A percentile compares a stretch with the other conserved stretches of the same genome.
Evolutionary conservation across 768 basidiomycete species (phyloP).

Genomic region (Hygrophorus russula): DNA sequence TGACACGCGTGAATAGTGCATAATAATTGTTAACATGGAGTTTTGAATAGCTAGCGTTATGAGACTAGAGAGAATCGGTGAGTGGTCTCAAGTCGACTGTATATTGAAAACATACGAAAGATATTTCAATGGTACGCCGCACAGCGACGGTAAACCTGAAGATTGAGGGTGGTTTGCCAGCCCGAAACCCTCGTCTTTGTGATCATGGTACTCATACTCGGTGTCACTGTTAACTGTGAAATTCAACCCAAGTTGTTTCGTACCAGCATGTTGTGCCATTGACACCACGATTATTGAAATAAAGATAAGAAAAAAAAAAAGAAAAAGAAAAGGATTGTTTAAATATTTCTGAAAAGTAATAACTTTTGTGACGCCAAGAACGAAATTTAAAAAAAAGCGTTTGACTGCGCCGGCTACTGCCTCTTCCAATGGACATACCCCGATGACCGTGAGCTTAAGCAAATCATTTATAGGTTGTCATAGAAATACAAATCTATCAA

Average conservation of each 20-base stretch:
- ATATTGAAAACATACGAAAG: conserved; percentile 50
- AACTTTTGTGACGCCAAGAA: too few relatives aligned
- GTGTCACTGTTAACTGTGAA: not conserved
- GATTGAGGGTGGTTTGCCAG: conserved; percentile 25
- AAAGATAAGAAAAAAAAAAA: conserved; percentile 44
- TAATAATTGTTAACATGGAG: conserved; percentile 81
- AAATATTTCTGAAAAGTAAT: too few relatives aligned
- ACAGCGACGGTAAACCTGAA: conserved; percentile 34
- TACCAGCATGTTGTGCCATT: not conserved
- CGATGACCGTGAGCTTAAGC: too few relatives aligned
- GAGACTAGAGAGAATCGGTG: conserved; percentile 33
- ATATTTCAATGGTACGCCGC: conserved; percentile 69
- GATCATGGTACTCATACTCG: conserved; percentile 16
- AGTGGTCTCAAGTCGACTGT: not conserved
- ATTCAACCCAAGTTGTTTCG: not conserved
- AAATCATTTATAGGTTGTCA: too few relatives aligned
- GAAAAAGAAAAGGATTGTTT: too few relatives aligned
- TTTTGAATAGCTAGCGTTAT: conserved; percentile 89
- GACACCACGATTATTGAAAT: conserved; percentile 73
- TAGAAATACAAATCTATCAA: too few relatives aligned
- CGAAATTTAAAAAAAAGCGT: too few relatives aligned
- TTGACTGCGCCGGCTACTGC: too few relatives aligned
- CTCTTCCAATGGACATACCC: too few relatives aligned
- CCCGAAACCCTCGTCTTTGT: conserved; percentile 33
- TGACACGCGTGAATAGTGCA: conserved; percentile 92